Conservation (phyloP, 192 early-diverging fungal species). For the Linnemannia schmuckeri region DNA sequence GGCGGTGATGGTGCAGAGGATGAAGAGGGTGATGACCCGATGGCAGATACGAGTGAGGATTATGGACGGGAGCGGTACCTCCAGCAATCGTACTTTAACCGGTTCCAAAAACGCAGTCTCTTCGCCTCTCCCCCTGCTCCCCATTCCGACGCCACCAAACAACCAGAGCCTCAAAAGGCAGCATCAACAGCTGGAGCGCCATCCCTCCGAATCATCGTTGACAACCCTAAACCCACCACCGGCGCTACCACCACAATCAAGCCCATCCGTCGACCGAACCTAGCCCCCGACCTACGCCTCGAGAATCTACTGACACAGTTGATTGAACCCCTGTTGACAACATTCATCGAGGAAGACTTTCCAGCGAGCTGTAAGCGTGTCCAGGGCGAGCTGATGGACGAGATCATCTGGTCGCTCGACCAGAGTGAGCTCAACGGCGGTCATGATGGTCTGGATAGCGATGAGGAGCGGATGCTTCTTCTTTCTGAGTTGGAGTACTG, state of each 20-base stretch:
- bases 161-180: slow-evolving; percentile 23
- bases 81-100: slow-evolving; percentile 8
- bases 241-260: not conserved
- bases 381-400: slow-evolving; percentile 50
- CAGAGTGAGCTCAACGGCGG: slow-evolving; percentile 5
- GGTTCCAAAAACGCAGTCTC: slow-evolving; percentile 18
- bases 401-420: slow-evolving; percentile 41
- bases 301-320: slow-evolving; percentile 37
- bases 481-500: slow-evolving; percentile 38
- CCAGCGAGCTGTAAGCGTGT: slow-evolving; percentile 42
- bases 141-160: not conserved
- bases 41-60: slow-evolving; percentile 5
- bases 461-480: slow-evolving; percentile 22
- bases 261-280: not conserved
- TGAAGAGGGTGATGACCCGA: slow-evolving; percentile 11
- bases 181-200: not conserved
- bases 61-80: not conserved
- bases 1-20: not conserved
- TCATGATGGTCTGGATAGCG: not conserved
- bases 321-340: slow-evolving; percentile 31
- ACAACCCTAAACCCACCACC: not conserved
- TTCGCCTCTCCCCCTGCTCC: no score
- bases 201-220: not conserved
- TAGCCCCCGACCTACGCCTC: slow-evolving; percentile 29
- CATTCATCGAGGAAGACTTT: slow-evolving; percentile 46